A percentile compares a stretch with the other conserved stretches of the same genome.
Conservation (phyloP, 1,284 basidiomycete species). For the Malassezia sp. region DNA sequence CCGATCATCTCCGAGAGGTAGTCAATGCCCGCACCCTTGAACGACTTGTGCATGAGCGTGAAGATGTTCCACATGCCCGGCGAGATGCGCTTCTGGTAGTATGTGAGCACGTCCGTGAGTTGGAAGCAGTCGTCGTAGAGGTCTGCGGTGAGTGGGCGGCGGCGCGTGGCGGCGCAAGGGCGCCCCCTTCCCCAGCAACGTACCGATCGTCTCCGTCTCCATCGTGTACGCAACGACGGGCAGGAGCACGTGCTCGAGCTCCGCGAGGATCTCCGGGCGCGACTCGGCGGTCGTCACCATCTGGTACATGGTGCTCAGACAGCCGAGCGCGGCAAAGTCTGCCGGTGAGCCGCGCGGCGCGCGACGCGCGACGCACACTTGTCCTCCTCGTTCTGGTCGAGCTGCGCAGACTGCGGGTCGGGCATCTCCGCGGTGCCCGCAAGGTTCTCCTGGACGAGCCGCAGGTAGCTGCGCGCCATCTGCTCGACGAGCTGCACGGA, state of each 20-base stretch:
- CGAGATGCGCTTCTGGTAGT: slow-evolving; percentile 65
- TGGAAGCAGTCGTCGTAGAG: slow-evolving; percentile 80
- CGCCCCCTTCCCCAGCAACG: too few species aligned
- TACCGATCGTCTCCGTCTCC: slow-evolving; percentile 44
- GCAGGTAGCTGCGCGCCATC: slow-evolving; percentile 53
- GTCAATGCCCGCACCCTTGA: slow-evolving; percentile 71
- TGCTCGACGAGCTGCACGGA: slow-evolving; percentile 68
- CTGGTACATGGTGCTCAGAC: slow-evolving; percentile 51
- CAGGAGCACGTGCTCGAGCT: slow-evolving; percentile 69
- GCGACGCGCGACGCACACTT: too few species aligned
- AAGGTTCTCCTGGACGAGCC: slow-evolving; percentile 47
- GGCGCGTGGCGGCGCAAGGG: too few species aligned
- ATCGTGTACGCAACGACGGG: slow-evolving; percentile 68
- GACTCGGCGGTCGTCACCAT: slow-evolving; percentile 59
- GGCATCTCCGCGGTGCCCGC: slow-evolving; percentile 52
- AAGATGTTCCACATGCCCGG: slow-evolving; percentile 77
- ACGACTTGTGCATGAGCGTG: slow-evolving; percentile 68
- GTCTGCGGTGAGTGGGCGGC: too few species aligned
- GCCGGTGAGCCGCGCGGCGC: too few species aligned
- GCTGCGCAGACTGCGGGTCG: slow-evolving; percentile 50
- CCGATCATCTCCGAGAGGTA: slow-evolving; percentile 74
- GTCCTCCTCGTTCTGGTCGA: slow-evolving; percentile 58
- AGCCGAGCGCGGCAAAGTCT: slow-evolving; percentile 64
- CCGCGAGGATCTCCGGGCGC: slow-evolving; percentile 62
- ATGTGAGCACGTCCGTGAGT: slow-evolving; percentile 71